Percentiles rank a stretch among this genome's conserved stretches.
phyloP scores from a whole-genome alignment of 352 stramenopile genomes.

The Pythium chondricola region DNA sequence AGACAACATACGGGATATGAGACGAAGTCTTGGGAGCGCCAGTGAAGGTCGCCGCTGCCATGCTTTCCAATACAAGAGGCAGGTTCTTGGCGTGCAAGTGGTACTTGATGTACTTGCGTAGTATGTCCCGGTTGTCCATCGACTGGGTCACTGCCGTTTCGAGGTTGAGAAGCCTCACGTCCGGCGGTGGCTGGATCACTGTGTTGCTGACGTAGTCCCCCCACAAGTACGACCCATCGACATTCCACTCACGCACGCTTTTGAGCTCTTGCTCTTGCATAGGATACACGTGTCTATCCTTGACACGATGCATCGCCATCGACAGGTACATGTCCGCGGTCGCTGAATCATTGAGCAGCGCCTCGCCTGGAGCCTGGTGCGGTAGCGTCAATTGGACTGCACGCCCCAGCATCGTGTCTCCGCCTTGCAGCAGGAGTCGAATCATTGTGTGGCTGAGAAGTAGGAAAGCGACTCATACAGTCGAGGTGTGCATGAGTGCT shows the following conservation, averaged over 20 bases:
- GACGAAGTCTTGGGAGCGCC: neutral
- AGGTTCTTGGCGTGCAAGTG: slow-evolving; percentile 25
- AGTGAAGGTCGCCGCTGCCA: slow-evolving; percentile 12
- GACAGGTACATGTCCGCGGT: slow-evolving; percentile 30
- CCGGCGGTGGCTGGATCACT: slow-evolving; percentile 19
- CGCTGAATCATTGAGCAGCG: slow-evolving; percentile 24
- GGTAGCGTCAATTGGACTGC: slow-evolving; percentile 35
- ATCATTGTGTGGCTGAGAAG: no score
- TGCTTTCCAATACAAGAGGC: slow-evolving; percentile 10
- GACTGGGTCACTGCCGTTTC: slow-evolving; percentile 34
- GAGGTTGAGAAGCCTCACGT: slow-evolving; percentile 35
- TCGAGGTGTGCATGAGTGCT: no score
- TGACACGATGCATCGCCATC: slow-evolving; percentile 28
- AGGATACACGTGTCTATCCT: neutral
- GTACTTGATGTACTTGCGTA: slow-evolving; percentile 32
- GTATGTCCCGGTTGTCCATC: slow-evolving; percentile 27
- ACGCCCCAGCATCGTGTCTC: slow-evolving; percentile 38
- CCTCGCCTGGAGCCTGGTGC: slow-evolving; percentile 23
- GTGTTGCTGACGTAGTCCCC: slow-evolving; percentile 24
- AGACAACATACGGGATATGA: slow-evolving; percentile 28
- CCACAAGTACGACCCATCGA: slow-evolving; percentile 28
- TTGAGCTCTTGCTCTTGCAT: slow-evolving; percentile 10
- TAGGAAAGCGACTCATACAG: no score
- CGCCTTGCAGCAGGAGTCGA: slow-evolving; percentile 30
- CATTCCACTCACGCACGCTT: slow-evolving; percentile 20